These are phyloP conservation scores for Aspergillus ellipticus DNA, from an alignment of 495 filamentous ascomycete species.

Conservation along the genomic window DNA sequence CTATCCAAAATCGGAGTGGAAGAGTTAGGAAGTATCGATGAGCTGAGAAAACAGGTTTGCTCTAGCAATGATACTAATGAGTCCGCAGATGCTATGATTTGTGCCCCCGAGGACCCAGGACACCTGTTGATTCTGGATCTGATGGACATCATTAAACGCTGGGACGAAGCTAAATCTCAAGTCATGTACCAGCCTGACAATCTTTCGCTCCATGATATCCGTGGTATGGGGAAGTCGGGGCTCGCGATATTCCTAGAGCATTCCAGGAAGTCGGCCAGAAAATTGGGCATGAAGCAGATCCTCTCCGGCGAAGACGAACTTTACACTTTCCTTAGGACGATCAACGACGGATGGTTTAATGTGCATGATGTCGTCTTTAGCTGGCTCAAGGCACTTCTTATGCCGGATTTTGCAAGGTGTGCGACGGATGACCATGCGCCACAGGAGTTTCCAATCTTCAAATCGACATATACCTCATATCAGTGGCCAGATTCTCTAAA, in stretches of 20 bases:
- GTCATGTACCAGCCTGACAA: slow-evolving; percentile 54
- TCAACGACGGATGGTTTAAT: slow-evolving; percentile 56
- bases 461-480: slow-evolving; percentile 56
- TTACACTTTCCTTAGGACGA: slow-evolving; percentile 46
- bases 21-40: slow-evolving; percentile 39
- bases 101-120: slow-evolving; percentile 17
- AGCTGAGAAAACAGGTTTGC: slow-evolving; percentile 31
- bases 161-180: slow-evolving; percentile 59
- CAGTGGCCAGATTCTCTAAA: slow-evolving; percentile 75
- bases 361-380: slow-evolving; percentile 60
- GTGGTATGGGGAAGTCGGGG: slow-evolving; percentile 51
- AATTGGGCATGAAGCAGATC: slow-evolving; percentile 41
- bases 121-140: slow-evolving; percentile 48
- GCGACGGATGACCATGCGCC: slow-evolving; percentile 12
- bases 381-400: slow-evolving; percentile 60
- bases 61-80: slow-evolving; percentile 15
- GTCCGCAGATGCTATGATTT: slow-evolving; percentile 8
- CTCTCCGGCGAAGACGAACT: slow-evolving; percentile 58
- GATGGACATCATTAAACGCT: slow-evolving; percentile 48
- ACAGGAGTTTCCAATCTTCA: slow-evolving; percentile 23
- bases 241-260: slow-evolving; percentile 77
- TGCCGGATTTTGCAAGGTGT: slow-evolving; percentile 32
- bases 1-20: slow-evolving; percentile 64
- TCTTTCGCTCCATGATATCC: slow-evolving; percentile 43
- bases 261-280: slow-evolving; percentile 59